Conservation (phyloP, 2,329 filamentous ascomycete genomes). For the Neocatenulostroma microsporum region DNA sequence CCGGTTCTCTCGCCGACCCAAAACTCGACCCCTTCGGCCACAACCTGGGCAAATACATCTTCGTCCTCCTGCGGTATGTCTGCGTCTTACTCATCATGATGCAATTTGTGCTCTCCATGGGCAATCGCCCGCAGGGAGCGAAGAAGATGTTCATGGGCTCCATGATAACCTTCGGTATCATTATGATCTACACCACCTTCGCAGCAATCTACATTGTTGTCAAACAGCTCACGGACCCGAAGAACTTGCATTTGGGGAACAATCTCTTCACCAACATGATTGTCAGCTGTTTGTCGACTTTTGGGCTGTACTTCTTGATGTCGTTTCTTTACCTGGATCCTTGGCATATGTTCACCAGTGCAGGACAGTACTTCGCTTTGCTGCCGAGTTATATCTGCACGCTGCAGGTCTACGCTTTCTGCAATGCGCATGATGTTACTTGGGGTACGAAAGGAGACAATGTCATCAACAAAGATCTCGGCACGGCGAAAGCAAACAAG, state of each 20-base stretch:
- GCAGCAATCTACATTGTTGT: slow-evolving; percentile 83
- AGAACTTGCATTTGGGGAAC: slow-evolving; percentile 57
- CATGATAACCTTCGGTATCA: slow-evolving; percentile 83
- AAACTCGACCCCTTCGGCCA: slow-evolving; percentile 86
- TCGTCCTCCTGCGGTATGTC: slow-evolving; percentile 74
- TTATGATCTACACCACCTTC: slow-evolving; percentile 95
- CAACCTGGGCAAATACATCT: slow-evolving; percentile 74
- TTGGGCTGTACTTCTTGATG: slow-evolving; percentile 94
- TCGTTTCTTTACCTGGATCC: slow-evolving; percentile 94
- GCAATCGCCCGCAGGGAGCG: slow-evolving; percentile 90
- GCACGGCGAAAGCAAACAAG: slow-evolving; percentile 69
- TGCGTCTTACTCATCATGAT: slow-evolving; percentile 82
- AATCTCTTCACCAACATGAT: slow-evolving; percentile 95
- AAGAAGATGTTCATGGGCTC: slow-evolving; percentile 81
- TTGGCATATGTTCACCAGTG: slow-evolving; percentile 97
- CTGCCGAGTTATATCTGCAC: slow-evolving; percentile 94
- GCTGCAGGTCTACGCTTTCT: slow-evolving; percentile 96
- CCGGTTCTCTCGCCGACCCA: slow-evolving; percentile 74
- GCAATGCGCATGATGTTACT: slow-evolving; percentile 97
- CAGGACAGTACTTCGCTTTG: slow-evolving; percentile 84
- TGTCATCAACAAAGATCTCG: slow-evolving; percentile 83
- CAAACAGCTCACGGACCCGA: slow-evolving; percentile 55
- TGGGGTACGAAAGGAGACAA: slow-evolving; percentile 99
- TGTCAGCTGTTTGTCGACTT: slow-evolving; percentile 76
- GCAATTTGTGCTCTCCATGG: slow-evolving; percentile 93